Evolutionary conservation across 345 rosid genomes (phyloP).

Genomic region (Firmiana major): DNA sequence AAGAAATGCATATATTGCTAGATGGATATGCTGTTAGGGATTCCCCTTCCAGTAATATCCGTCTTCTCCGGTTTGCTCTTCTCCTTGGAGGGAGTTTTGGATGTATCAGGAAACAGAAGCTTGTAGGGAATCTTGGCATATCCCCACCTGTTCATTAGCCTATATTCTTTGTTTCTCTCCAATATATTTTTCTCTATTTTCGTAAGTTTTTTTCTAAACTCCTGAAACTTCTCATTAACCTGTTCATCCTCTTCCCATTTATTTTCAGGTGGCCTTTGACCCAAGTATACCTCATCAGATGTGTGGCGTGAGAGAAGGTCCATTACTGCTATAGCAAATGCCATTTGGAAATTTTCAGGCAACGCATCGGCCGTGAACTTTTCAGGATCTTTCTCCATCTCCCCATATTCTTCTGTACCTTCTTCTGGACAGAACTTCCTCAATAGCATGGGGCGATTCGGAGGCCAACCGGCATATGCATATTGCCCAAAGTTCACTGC

Average conservation of each 20-base stretch:
- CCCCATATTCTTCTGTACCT: slow-evolving; percentile 32
- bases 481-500: slow-evolving; percentile 55
- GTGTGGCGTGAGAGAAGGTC: slow-evolving; percentile 48
- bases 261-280: slow-evolving; percentile 30
- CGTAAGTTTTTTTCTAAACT: slow-evolving; percentile 36
- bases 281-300: slow-evolving; percentile 53
- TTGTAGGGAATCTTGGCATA: slow-evolving; percentile 50
- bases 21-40: not conserved
- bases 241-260: slow-evolving; percentile 43
- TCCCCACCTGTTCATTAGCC: slow-evolving; percentile 45
- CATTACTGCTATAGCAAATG: slow-evolving; percentile 37
- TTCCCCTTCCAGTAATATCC: not conserved
- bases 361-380: slow-evolving; percentile 38
- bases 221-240: slow-evolving; percentile 26
- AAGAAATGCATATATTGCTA: not conserved
- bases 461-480: slow-evolving; percentile 59
- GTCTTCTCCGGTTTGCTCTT: not conserved
- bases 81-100: slow-evolving; percentile 3
- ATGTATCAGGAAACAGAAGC: slow-evolving; percentile 38
- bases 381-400: slow-evolving; percentile 40
- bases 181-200: slow-evolving; percentile 35
- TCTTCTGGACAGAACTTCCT: slow-evolving; percentile 38
- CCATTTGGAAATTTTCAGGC: slow-evolving; percentile 44
- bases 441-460: slow-evolving; percentile 44
- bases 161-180: slow-evolving; percentile 36